Evolutionary conservation across 352 stramenopile genomes (phyloP).

Genomic region (Phytophthora chlamydospora): DNA sequence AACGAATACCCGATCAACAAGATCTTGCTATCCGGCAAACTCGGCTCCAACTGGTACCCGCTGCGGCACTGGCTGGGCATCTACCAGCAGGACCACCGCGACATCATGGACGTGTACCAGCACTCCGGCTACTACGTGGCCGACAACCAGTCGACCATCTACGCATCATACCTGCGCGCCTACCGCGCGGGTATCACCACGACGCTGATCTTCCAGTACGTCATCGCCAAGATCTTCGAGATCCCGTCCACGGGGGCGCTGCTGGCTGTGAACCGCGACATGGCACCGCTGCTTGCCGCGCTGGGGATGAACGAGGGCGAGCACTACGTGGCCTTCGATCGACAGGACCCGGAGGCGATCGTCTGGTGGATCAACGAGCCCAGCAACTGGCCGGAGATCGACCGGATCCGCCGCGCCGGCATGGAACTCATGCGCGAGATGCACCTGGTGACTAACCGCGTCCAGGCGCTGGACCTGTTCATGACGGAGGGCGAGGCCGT

Average conservation of each 20-base stretch:
- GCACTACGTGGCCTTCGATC: constrained; percentile 74
- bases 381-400: constrained; percentile 55
- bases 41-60: constrained; percentile 63
- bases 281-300: constrained; percentile 52
- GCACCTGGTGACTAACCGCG: constrained; percentile 68
- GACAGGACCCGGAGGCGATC: constrained; percentile 47
- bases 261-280: constrained; percentile 70
- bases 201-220: constrained; percentile 77
- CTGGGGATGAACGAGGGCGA: constrained; percentile 61
- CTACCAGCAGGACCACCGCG: constrained; percentile 52
- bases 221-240: constrained; percentile 84
- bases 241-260: constrained; percentile 76
- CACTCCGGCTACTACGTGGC: constrained; percentile 59
- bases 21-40: constrained; percentile 66
- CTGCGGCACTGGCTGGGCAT: constrained; percentile 70
- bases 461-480: constrained; percentile 63
- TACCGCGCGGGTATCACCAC: constrained; percentile 80
- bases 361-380: constrained; percentile 62
- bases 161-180: constrained; percentile 70
- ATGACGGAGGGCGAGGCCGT: constrained; percentile 50
- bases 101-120: constrained; percentile 69
- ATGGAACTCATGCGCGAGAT: constrained; percentile 63
- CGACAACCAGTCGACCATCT: constrained; percentile 69
- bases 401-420: constrained; percentile 60
- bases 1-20: constrained; percentile 81